Evolutionary conservation across 1,284 basidiomycete genomes (phyloP).

Genomic region (Ceratobasidium sp.): DNA sequence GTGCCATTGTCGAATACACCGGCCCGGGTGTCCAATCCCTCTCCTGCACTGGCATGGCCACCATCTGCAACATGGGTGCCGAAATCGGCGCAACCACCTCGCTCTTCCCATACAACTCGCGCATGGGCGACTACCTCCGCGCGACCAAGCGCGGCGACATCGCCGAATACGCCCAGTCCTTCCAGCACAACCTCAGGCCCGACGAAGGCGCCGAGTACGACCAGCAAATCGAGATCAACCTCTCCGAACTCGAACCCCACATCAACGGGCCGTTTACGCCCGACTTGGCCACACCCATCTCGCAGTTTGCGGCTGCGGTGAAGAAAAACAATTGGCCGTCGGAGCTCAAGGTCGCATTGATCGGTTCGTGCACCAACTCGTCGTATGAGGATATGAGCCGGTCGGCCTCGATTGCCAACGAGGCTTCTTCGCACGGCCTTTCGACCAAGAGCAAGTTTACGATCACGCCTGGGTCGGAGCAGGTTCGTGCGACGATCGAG

Average conservation of each 20-base stretch:
- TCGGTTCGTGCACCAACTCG: conserved; percentile 99
- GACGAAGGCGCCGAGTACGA: conserved; percentile 95
- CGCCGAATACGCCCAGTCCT: conserved; percentile 88
- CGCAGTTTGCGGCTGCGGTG: conserved; percentile 91
- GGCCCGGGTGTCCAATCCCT: conserved; percentile 95
- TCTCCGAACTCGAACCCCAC: conserved; percentile 97
- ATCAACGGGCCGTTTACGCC: conserved; percentile 99
- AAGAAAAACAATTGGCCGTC: conserved; percentile 97
- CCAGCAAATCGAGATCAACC: conserved; percentile 93
- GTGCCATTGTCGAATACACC: conserved; percentile 95
- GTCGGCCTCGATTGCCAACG: conserved; percentile 90
- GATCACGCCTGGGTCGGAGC: conserved; percentile 98
- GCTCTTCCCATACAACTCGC: conserved; percentile 97
- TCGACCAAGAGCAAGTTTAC: conserved; percentile 94
- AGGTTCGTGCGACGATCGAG: conserved; percentile 96
- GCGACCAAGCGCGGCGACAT: conserved; percentile 93
- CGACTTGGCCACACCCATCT: conserved; percentile 94
- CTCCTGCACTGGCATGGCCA: conserved; percentile 99
- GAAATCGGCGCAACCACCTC: conserved; percentile 99
- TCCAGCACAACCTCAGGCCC: conserved; percentile 91
- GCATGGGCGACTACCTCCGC: conserved; percentile 93
- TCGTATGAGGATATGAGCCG: conserved; percentile 99
- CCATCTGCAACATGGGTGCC: conserved; percentile 99
- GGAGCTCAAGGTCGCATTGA: conserved; percentile 96
- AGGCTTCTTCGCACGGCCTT: conserved; percentile 89